Conservation (phyloP, 306 rosid genomes). For the Carpinus fangiana region DNA sequence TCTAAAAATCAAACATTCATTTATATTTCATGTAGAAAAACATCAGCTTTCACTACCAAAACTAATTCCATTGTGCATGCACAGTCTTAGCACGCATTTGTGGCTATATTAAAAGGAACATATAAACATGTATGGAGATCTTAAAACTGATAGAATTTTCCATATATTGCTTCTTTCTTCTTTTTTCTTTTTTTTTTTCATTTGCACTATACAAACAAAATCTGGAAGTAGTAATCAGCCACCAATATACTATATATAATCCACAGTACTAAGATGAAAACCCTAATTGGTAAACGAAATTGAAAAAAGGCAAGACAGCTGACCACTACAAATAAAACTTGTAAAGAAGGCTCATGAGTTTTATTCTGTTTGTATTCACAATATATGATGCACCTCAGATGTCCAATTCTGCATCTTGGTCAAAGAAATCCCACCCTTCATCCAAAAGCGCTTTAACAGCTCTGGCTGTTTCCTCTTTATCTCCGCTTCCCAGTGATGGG, state of each 20-base stretch:
- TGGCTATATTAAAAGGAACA: too few relatives aligned
- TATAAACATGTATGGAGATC: neutral
- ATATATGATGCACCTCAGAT: neutral
- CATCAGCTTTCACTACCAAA: neutral
- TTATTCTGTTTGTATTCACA: slow-evolving; percentile 30
- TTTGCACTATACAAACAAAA: slow-evolving; percentile 27
- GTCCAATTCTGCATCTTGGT: slow-evolving; percentile 37
- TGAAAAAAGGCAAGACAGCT: neutral
- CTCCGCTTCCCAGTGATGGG: slow-evolving; percentile 21
- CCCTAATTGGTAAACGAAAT: neutral
- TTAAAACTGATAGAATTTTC: neutral
- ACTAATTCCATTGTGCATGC: neutral
- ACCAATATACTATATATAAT: neutral
- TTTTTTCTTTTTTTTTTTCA: too few relatives aligned
- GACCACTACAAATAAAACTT: too few relatives aligned
- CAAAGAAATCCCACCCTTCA: slow-evolving; percentile 73
- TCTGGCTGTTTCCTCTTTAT: slow-evolving; percentile 29
- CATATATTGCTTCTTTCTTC: neutral
- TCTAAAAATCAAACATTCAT: too few relatives aligned
- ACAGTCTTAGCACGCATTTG: too few relatives aligned
- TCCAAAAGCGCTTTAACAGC: slow-evolving; percentile 53
- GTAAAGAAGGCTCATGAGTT: neutral
- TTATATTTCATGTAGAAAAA: too few relatives aligned
- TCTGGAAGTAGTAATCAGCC: slow-evolving; percentile 4
- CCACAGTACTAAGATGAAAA: neutral